A percentile compares a stretch with the other conserved stretches of the same genome.
Evolutionary conservation across 2,329 filamentous ascomycete genomes (phyloP).

Genomic region (Bertia moriformis): DNA sequence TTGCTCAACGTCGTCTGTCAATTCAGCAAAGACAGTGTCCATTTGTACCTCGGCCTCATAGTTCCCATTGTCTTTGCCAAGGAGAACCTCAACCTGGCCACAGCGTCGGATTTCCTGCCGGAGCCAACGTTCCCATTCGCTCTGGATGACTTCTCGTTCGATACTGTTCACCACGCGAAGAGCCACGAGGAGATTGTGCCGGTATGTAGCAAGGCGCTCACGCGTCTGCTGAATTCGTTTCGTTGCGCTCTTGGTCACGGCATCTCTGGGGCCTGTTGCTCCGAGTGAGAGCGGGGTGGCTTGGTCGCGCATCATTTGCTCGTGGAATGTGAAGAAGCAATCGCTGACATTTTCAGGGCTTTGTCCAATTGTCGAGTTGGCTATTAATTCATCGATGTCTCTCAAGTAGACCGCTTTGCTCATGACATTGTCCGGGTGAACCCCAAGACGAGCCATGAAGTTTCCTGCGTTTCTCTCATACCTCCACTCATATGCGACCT

Average conservation of each 20-base stretch:
- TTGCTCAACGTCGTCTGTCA: neutral
- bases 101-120: neutral
- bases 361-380: slow-evolving; percentile 6
- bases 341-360: slow-evolving; percentile 1
- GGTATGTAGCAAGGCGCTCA: neutral
- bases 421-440: slow-evolving; percentile 39
- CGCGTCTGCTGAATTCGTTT: neutral
- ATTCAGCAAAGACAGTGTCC: neutral
- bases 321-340: neutral
- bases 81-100: neutral
- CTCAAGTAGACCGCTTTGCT: slow-evolving; percentile 41
- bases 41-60: neutral
- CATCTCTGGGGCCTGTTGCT: neutral
- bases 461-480: slow-evolving; percentile 40
- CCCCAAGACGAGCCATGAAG: slow-evolving; percentile 45
- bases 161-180: slow-evolving; percentile 1
- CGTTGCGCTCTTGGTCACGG: neutral
- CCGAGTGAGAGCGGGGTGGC: neutral
- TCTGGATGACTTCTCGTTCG: neutral
- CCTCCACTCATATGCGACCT: slow-evolving; percentile 42
- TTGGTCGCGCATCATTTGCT: neutral
- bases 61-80: neutral
- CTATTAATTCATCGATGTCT: slow-evolving; percentile 30
- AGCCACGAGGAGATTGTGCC: neutral
- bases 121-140: slow-evolving; percentile 1